Percentiles rank a stretch among this genome's conserved stretches.
phyloP scores from a whole-genome alignment of 2,329 filamentous ascomycete species.

The Ascochyta koolunga region DNA sequence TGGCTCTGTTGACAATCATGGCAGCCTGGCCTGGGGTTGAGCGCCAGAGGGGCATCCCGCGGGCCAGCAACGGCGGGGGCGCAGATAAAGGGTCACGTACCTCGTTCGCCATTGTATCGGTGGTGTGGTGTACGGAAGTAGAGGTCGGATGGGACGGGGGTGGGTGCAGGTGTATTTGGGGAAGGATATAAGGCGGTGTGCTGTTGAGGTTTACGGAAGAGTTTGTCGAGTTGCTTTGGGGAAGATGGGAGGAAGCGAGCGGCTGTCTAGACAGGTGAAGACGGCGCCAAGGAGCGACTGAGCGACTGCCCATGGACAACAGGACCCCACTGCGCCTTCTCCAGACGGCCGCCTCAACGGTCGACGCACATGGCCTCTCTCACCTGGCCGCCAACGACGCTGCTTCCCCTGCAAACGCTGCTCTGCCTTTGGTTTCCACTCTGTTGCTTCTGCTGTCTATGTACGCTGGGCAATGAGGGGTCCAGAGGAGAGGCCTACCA shows the following conservation, averaged over 20 bases:
- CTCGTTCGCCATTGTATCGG: slow-evolving; percentile 65
- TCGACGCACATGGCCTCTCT: slow-evolving; percentile 22
- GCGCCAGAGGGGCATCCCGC: slow-evolving; percentile 51
- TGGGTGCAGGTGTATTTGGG: slow-evolving; percentile 29
- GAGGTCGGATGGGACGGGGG: slow-evolving; percentile 20
- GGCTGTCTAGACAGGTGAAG: slow-evolving; percentile 28
- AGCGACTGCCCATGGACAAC: slow-evolving; percentile 22
- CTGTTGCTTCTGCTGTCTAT: not conserved
- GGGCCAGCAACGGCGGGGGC: slow-evolving; percentile 44
- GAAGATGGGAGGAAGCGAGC: slow-evolving; percentile 33
- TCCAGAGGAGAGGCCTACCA: slow-evolving; percentile 5
- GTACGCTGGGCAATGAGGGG: slow-evolving; percentile 18
- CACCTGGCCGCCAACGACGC: not conserved
- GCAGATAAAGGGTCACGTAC: slow-evolving; percentile 57
- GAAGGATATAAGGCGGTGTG: slow-evolving; percentile 32
- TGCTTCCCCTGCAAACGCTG: not conserved
- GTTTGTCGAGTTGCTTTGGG: slow-evolving; percentile 35
- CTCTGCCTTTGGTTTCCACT: not conserved
- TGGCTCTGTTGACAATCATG: slow-evolving; percentile 39
- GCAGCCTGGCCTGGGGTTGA: slow-evolving; percentile 31
- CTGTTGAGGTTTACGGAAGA: slow-evolving; percentile 33
- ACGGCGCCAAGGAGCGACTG: slow-evolving; percentile 21
- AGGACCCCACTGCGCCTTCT: slow-evolving; percentile 33
- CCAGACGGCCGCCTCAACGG: slow-evolving; percentile 22
- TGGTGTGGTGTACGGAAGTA: slow-evolving; percentile 24